These are phyloP conservation scores for Boletellus dicymbophilus DNA, from an alignment of 1,284 basidiomycete genomes.

Conservation along the genomic window DNA sequence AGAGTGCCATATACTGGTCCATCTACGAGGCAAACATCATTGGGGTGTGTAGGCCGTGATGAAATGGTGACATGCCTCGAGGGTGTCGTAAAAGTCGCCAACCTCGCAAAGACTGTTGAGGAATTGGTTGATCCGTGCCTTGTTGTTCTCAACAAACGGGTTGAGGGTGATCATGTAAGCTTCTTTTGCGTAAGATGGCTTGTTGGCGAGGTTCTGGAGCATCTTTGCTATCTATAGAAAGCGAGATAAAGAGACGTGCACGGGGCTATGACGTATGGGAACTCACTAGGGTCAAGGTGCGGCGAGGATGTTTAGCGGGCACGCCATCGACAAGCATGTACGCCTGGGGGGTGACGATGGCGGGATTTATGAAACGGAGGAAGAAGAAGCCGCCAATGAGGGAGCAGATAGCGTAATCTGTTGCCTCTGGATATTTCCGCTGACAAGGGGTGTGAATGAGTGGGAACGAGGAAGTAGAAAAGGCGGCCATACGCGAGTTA, in stretches of 20 bases:
- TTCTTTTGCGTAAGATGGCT: constrained; percentile 97
- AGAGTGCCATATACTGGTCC: constrained; percentile 99
- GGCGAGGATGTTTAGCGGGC: constrained; percentile 94
- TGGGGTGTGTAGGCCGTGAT: not conserved
- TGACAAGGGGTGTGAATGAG: constrained; percentile 36
- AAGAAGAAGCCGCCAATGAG: constrained; percentile 99
- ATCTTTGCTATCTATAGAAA: constrained; percentile 91
- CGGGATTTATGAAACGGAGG: constrained; percentile 99
- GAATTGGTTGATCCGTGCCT: constrained; percentile 95
- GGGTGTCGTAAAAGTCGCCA: constrained; percentile 98
- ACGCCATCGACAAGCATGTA: constrained; percentile 99
- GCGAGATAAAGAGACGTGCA: constrained; percentile 1
- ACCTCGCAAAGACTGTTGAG: constrained; percentile 97
- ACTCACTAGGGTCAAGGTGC: constrained; percentile 89
- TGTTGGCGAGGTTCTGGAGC: constrained; percentile 99
- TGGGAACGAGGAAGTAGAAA: constrained; percentile 4
- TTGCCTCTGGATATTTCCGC: constrained; percentile 98
- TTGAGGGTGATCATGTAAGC: constrained; percentile 98
- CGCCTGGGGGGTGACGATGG: constrained; percentile 99
- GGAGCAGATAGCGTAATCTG: constrained; percentile 97
- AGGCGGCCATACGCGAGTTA: constrained; percentile 79
- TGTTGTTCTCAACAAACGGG: constrained; percentile 98
- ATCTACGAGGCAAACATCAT: constrained; percentile 56
- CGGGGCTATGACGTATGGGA: not conserved
- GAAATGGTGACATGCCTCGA: constrained; percentile 69